phyloP scores from a whole-genome alignment of 352 stramenopile genomes.

The Globisporangium barbulae region DNA sequence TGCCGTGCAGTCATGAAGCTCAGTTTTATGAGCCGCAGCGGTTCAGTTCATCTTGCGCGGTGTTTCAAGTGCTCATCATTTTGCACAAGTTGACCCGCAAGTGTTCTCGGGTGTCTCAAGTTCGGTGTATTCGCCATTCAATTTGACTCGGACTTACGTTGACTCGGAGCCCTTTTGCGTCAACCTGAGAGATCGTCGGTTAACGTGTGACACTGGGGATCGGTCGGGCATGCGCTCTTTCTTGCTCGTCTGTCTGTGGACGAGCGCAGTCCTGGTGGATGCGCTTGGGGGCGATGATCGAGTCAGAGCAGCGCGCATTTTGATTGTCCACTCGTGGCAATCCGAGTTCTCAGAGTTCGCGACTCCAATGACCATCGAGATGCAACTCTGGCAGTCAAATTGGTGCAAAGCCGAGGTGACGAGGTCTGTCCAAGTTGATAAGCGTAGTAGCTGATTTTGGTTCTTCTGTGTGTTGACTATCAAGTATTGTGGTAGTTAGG shows the following conservation, averaged over 20 bases:
- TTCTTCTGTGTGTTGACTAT: no score
- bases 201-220: not conserved
- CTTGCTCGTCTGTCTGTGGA: not conserved
- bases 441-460: no score
- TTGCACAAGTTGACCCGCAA: no score
- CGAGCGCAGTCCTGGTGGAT: not conserved
- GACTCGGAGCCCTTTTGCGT: not conserved
- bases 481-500: no score
- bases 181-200: not conserved
- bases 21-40: no score
- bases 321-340: not conserved
- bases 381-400: constrained; percentile 3
- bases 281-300: not conserved
- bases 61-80: no score
- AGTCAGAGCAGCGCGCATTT: not conserved
- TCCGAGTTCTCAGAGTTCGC: not conserved
- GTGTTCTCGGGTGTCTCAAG: no score
- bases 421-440: not conserved
- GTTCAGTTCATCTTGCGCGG: no score
- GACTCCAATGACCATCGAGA: not conserved
- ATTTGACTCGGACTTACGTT: no score
- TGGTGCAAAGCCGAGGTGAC: not conserved
- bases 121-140: no score
- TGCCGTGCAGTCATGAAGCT: no score
- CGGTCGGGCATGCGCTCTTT: not conserved